Base-by-base conservation (phyloP, 257 asterid species). In the Scutellaria baicalensis region DNA sequence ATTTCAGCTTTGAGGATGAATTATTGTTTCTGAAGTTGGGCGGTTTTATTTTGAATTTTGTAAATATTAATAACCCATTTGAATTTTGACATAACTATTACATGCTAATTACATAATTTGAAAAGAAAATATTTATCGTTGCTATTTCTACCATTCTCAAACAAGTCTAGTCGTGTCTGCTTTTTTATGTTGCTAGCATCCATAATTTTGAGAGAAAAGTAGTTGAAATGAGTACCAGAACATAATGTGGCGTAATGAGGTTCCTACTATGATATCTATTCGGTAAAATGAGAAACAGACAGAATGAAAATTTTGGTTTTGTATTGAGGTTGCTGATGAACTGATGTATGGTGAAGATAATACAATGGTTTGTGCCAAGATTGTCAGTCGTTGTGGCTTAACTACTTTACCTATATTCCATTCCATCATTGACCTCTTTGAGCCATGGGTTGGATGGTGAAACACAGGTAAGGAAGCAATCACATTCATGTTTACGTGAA, bases 391-490 rank as follows among this genome's bases (percentile, higher is more conserved):
- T 39, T 43, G 6, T 8, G 9, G 17, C 23, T 27, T 62, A 39
- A 18, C 64, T 57, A 31, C 40, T 27, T 50, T 58, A 9, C 21
- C 3, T 16, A 9, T 1, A 31, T 50, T 73, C 50, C 33, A 31
- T 50, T 73, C 50, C 33, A 36, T 18, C 10, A 23, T 12, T 14
- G 36, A 62, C 36, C 54, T 38, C n/a, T 60, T 45, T 48, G 48
- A 56, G 20, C 11, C 27, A 43, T 64, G 13, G 33, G 31, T 80
- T 74, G 59, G 69, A 66, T 64, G 64, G 73, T 66, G 44, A 74
- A 69, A 68, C 51, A 48, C 88, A 94, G 99, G 93, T 87, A 40
- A 66, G 96, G 49, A 94, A 79, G 78, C 94, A 84, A 76, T 80
- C 97, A 1, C 95, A 91, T 74, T 45, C 59, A 60, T 83, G 87